Evolutionary conservation across 352 stramenopile genomes (phyloP).

Genomic region (Globisporangium middletonii): DNA sequence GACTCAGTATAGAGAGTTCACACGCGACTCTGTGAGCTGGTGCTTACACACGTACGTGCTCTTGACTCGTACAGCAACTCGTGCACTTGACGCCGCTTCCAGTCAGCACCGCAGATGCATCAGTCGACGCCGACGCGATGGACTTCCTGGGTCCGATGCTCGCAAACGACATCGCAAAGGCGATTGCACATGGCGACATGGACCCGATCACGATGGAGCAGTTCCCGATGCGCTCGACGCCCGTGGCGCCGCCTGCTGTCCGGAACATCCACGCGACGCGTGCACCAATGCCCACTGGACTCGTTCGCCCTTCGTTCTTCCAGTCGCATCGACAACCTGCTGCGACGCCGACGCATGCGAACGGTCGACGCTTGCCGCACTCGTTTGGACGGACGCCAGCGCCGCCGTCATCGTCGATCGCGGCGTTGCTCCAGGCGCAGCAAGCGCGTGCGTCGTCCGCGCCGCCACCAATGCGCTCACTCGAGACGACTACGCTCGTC

Average conservation of each 20-base stretch:
- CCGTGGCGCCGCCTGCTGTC: background rate
- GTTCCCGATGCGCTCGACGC: constrained; percentile 22
- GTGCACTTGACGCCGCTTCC: constrained; percentile 61
- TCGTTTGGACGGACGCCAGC: constrained; percentile 4
- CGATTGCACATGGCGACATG: constrained; percentile 65
- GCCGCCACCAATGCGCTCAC: background rate
- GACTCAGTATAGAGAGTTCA: background rate
- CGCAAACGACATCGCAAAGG: constrained; percentile 28
- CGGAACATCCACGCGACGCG: background rate
- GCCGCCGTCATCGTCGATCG: background rate
- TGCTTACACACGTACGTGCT: background rate
- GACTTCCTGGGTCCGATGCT: constrained; percentile 66
- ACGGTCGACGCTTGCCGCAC: constrained; percentile 2
- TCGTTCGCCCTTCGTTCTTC: too few relatives aligned
- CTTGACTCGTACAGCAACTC: constrained; percentile 29
- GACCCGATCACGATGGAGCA: constrained; percentile 56
- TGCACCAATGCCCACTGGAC: too few relatives aligned
- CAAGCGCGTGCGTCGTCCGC: background rate
- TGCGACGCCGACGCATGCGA: background rate
- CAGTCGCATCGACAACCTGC: too few relatives aligned
- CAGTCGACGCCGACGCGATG: constrained; percentile 20
- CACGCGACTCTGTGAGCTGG: background rate
- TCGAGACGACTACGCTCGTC: constrained; percentile 6
- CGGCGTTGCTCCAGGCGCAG: background rate
- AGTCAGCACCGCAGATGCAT: constrained; percentile 15